Conservation (phyloP, 1,284 basidiomycete genomes). For the Termitomyces sp. region DNA sequence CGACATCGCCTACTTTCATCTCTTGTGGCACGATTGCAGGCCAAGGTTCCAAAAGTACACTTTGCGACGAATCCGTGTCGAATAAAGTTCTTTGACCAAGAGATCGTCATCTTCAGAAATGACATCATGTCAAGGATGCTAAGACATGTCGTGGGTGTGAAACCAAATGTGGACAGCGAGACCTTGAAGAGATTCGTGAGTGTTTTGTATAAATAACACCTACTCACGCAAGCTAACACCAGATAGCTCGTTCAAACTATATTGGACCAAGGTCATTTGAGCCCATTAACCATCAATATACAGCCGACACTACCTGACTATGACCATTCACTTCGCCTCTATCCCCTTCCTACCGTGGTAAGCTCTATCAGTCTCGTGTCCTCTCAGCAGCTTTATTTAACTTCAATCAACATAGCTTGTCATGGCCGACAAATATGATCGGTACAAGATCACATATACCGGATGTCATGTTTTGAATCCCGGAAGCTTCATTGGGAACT, state of each 20-base stretch:
- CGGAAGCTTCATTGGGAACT: conserved; percentile 78
- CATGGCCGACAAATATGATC: conserved; percentile 96
- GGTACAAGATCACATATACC: conserved; percentile 95
- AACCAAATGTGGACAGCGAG: conserved; percentile 66
- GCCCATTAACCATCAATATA: conserved; percentile 77
- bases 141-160: conserved; percentile 84
- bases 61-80: conserved; percentile 93
- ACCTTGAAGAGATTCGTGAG: conserved; percentile 86
- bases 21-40: conserved; percentile 64
- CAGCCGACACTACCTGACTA: conserved; percentile 89
- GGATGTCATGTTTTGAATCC: conserved; percentile 99
- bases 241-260: conserved; percentile 87
- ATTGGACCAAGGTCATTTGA: conserved; percentile 88
- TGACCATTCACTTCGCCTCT: conserved; percentile 89
- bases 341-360: conserved; percentile 92
- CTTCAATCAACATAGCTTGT: conserved; percentile 55
- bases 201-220: conserved; percentile 1
- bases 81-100: conserved; percentile 93
- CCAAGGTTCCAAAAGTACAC: conserved; percentile 71
- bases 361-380: conserved; percentile 24
- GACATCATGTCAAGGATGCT: conserved; percentile 94
- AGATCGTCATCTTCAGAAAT: conserved; percentile 92
- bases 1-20: conserved; percentile 74
- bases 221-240: background rate
- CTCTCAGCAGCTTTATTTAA: conserved; percentile 2